phyloP scores from a whole-genome alignment of 1,284 basidiomycete species.

The Tranzscheliella williamsii region DNA sequence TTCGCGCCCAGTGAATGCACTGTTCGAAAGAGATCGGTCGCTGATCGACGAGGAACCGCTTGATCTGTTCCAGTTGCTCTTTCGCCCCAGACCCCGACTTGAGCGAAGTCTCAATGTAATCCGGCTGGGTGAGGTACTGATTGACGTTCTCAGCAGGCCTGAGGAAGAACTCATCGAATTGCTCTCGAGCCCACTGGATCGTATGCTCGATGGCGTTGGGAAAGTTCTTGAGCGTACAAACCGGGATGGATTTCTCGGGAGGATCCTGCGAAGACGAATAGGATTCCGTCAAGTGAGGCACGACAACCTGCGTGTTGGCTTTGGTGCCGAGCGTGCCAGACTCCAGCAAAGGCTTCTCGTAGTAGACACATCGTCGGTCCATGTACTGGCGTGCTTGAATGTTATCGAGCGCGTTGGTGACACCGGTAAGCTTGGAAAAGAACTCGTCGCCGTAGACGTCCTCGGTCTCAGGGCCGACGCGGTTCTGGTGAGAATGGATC shows the following conservation, averaged over 20 bases:
- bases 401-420: conserved; percentile 99
- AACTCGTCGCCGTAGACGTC: conserved; percentile 84
- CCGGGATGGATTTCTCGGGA: conserved; percentile 95
- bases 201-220: conserved; percentile 98
- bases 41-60: conserved; percentile 85
- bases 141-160: conserved; percentile 94
- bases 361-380: conserved; percentile 98
- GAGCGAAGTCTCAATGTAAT: conserved; percentile 90
- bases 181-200: conserved; percentile 89
- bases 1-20: conserved; percentile 93
- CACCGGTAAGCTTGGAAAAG: conserved; percentile 84
- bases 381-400: conserved; percentile 95
- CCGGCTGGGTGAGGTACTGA: conserved; percentile 92
- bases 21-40: conserved; percentile 95
- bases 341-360: conserved; percentile 92
- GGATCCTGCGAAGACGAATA: conserved; percentile 99
- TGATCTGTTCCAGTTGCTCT: conserved; percentile 81
- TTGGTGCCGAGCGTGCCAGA: conserved; percentile 98
- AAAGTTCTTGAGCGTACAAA: conserved; percentile 99
- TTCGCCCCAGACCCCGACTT: conserved; percentile 65
- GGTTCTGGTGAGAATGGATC: conserved; percentile 86
- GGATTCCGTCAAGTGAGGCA: conserved; percentile 94
- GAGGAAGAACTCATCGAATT: conserved; percentile 90
- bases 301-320: conserved; percentile 94
- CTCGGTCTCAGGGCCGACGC: conserved; percentile 90